These are phyloP conservation scores for Knufia petricola DNA, from an alignment of 2,329 filamentous ascomycete species.

Conservation along the genomic window DNA sequence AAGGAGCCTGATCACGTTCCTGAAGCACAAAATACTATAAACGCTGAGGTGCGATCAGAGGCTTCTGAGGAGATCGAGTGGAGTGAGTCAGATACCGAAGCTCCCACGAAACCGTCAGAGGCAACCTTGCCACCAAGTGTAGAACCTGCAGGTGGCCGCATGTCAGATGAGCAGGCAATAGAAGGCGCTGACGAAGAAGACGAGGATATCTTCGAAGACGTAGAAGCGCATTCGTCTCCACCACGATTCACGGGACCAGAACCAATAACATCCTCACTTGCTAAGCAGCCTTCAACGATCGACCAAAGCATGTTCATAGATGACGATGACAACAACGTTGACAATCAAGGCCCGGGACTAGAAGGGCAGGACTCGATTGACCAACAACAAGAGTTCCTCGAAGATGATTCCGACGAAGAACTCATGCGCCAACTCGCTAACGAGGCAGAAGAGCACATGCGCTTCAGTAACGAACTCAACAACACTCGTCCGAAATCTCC, in stretches of 20 bases:
- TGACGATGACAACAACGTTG: background rate
- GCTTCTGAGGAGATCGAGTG: constrained; percentile 24
- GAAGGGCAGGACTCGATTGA: constrained; percentile 13
- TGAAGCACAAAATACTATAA: constrained; percentile 8
- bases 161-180: constrained; percentile 15
- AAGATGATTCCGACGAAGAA: constrained; percentile 71
- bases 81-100: constrained; percentile 26
- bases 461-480: constrained; percentile 82
- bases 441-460: constrained; percentile 87
- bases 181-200: constrained; percentile 20
- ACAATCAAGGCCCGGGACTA: background rate
- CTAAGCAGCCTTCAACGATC: constrained; percentile 10
- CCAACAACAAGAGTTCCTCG: constrained; percentile 54
- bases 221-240: constrained; percentile 10
- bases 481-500: constrained; percentile 46
- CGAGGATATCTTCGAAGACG: constrained; percentile 16
- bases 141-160: constrained; percentile 19
- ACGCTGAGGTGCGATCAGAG: constrained; percentile 10
- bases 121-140: background rate
- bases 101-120: constrained; percentile 10
- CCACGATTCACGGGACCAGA: constrained; percentile 13
- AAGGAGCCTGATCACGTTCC: constrained; percentile 14
- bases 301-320: constrained; percentile 7
- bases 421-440: constrained; percentile 74
- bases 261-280: constrained; percentile 17